phyloP scores from a whole-genome alignment of 139 green algal genomes.

The Picochlorum sp. region DNA sequence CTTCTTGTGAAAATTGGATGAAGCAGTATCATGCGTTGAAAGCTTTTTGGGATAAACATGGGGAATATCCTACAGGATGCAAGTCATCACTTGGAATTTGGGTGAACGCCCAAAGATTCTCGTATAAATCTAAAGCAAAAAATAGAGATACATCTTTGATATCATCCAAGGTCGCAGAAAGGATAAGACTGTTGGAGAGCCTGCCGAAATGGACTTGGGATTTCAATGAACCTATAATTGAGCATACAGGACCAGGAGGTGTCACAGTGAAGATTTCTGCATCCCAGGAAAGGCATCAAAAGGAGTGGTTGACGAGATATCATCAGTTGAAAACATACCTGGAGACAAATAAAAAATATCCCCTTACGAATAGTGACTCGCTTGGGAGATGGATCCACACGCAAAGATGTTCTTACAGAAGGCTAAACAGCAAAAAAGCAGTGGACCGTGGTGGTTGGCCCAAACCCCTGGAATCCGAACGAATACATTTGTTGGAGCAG shows the following conservation, averaged over 20 bases:
- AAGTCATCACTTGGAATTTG: neutral
- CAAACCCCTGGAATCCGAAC: neutral
- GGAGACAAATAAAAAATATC: neutral
- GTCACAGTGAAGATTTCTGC: neutral
- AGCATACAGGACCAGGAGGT: neutral
- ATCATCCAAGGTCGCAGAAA: neutral
- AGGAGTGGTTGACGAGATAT: neutral
- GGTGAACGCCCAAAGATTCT: neutral
- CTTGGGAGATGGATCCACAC: neutral
- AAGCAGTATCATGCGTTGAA: neutral
- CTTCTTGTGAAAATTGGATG: neutral
- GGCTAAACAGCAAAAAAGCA: neutral
- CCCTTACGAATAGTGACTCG: neutral
- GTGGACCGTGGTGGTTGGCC: neutral
- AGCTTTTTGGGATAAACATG: neutral
- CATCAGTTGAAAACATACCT: neutral
- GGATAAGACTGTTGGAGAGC: neutral
- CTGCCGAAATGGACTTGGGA: neutral
- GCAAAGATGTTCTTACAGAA: neutral
- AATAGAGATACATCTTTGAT: neutral
- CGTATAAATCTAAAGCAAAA: neutral
- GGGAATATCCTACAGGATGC: neutral
- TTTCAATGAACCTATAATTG: neutral
- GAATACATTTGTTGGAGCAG: neutral
- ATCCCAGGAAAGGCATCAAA: neutral